Base-by-base conservation (phyloP, 169 alveolate genomes). In the Plasmodium blacklocki region DNA sequence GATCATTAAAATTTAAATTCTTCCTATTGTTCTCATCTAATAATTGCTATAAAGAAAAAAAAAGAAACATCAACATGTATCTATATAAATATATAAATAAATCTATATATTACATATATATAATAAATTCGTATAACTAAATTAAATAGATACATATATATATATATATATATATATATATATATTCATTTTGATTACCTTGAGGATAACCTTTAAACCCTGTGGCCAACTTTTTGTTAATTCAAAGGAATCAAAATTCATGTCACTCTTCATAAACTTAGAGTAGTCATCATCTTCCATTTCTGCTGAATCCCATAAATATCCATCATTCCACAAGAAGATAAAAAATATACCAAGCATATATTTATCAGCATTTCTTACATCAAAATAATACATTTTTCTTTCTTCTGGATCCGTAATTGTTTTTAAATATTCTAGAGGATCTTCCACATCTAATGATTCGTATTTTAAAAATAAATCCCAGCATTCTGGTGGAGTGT, bases 401-500 rank as follows among this genome's bases (percentile, higher is more conserved):
- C 95, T 88, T 39, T 75, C 76, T 45, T 72, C 89, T 59, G 47
- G 73, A 21, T 85, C 75, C 11, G 64, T 88, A 21, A 64, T 63
- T 54, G 54, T 9, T 52, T 63, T 71, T 49, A 73, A 67, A 26
- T 63, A 66, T 3, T 21, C 64, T 23, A 70, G 39, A 9, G 86
- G 66, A 15, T 64, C 49, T 76, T 92, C 73, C 21, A 63, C 49
- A 56, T 88, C 29, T 73, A 74, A 60, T 47, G 88, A 60, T 15
- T 74, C 94, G 47, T 93, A 76, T 49, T 62, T 76, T 87, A 91
- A 90, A 71, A 88, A 83, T 2, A 92, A 90, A 26, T 75, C 73
- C 96, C 96, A 94, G 74, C 96, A 92, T 60, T 94, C 96, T 7
- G 96, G 96, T 0, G 96, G 96, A 95, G 93, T 94, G 39, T 94